phyloP scores from a whole-genome alignment of 805 yeast genomes.

The Sugiyamaella floridensis region DNA sequence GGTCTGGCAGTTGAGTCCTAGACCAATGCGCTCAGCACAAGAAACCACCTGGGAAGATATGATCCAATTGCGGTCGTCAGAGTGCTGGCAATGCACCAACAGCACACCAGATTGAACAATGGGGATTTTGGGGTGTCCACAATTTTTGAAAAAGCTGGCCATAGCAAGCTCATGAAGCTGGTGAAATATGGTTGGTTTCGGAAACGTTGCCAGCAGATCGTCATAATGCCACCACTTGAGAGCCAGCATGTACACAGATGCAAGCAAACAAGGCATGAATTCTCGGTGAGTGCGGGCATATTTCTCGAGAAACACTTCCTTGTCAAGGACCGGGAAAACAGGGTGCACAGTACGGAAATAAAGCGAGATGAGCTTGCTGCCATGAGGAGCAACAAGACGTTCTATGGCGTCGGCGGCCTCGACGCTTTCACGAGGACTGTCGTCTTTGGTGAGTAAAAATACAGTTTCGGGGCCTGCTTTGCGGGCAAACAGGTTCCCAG shows the following conservation, averaged over 20 bases:
- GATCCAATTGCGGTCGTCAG: constrained; percentile 68
- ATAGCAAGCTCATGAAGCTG: constrained; percentile 64
- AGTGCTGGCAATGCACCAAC: constrained; percentile 56
- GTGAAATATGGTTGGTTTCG: constrained; percentile 67
- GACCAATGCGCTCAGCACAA: constrained; percentile 81
- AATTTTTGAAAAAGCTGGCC: constrained; percentile 58
- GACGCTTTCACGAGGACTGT: constrained; percentile 64
- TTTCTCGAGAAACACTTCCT: constrained; percentile 84
- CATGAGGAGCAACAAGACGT: constrained; percentile 84
- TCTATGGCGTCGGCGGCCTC: constrained; percentile 80
- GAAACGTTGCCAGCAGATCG: constrained; percentile 63
- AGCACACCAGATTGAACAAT: constrained; percentile 87
- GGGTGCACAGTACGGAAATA: constrained; percentile 87
- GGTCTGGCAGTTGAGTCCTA: constrained; percentile 80
- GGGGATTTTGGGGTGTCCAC: constrained; percentile 82
- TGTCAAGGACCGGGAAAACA: constrained; percentile 83
- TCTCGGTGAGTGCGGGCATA: constrained; percentile 87
- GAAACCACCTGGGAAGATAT: constrained; percentile 82
- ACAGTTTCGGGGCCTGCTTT: constrained; percentile 72
- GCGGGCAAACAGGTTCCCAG: constrained; percentile 59
- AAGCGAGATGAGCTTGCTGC: constrained; percentile 59
- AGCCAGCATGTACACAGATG: constrained; percentile 84
- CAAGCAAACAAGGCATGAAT: constrained; percentile 82
- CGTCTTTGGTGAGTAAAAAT: constrained; percentile 73
- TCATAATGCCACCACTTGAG: constrained; percentile 93